Conservation (phyloP, 768 basidiomycete species). For the Guyanaporus albipodus region DNA sequence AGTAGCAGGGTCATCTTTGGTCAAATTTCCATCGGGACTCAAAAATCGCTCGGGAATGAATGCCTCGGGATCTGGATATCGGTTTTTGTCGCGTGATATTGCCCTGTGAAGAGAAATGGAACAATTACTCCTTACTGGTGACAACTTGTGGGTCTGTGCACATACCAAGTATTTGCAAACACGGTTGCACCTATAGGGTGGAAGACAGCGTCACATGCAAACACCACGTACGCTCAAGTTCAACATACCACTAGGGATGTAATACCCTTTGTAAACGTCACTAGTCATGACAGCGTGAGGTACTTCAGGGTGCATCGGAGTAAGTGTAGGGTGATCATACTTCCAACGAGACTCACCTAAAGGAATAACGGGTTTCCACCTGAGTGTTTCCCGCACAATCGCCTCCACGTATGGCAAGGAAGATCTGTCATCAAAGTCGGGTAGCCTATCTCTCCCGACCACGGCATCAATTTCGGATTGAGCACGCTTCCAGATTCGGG, state of each 20-base stretch:
- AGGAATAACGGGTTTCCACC: constrained; percentile 4
- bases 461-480: constrained; percentile 1
- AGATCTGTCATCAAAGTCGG: constrained; percentile 4
- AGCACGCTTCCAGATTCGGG: constrained; percentile 3
- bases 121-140: too few species aligned
- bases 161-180: background rate
- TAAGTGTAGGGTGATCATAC: background rate
- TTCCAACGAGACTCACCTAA: background rate
- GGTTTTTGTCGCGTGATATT: background rate
- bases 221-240: too few species aligned
- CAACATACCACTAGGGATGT: constrained; percentile 4
- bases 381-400: background rate
- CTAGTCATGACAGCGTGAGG: background rate
- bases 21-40: background rate
- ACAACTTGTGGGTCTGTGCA: too few species aligned
- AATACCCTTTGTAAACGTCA: constrained; percentile 5
- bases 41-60: background rate
- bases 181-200: background rate
- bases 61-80: background rate
- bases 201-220: too few species aligned
- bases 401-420: constrained; percentile 3
- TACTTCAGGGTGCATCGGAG: background rate
- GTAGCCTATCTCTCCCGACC: constrained; percentile 1
- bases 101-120: background rate
- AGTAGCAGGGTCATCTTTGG: background rate